Percentiles rank a stretch among this genome's conserved stretches.
Conservation (phyloP, 495 filamentous ascomycete species). For the Trichoderma asperelloides region DNA sequence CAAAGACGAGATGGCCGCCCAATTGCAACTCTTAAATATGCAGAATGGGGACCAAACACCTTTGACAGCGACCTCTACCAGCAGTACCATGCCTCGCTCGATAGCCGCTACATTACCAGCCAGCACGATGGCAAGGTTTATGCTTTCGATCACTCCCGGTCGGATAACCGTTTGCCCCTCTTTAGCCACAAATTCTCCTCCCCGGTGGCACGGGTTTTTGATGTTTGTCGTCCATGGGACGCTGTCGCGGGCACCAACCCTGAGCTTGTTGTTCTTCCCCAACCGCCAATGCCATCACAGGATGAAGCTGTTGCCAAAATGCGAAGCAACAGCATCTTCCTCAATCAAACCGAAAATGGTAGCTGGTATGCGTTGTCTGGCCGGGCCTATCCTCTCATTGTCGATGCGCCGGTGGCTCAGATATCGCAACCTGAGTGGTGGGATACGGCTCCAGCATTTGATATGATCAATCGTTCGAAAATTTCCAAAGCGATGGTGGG, state of each 20-base stretch:
- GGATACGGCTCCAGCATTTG: slow-evolving; percentile 21
- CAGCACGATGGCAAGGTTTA: slow-evolving; percentile 81
- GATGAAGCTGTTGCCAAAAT: slow-evolving; percentile 47
- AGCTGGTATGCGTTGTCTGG: slow-evolving; percentile 95
- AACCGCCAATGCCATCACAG: slow-evolving; percentile 61
- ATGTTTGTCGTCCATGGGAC: slow-evolving; percentile 65
- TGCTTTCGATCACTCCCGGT: slow-evolving; percentile 60
- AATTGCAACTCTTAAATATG: slow-evolving; percentile 85
- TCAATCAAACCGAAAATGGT: slow-evolving; percentile 76
- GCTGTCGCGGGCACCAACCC: slow-evolving; percentile 46
- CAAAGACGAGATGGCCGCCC: slow-evolving; percentile 65
- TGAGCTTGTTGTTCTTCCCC: slow-evolving; percentile 72
- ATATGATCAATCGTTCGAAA: slow-evolving; percentile 20
- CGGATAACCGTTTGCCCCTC: slow-evolving; percentile 20
- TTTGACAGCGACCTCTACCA: slow-evolving; percentile 78
- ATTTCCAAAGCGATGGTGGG: slow-evolving; percentile 34
- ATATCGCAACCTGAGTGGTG: slow-evolving; percentile 54
- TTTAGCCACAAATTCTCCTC: slow-evolving; percentile 61
- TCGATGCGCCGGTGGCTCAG: slow-evolving; percentile 58
- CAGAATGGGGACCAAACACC: slow-evolving; percentile 92
- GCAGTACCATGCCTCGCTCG: slow-evolving; percentile 71
- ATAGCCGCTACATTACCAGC: slow-evolving; percentile 80
- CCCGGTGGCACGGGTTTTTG: slow-evolving; percentile 85
- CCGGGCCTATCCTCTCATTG: slow-evolving; percentile 72
- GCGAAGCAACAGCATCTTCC: slow-evolving; percentile 61